Evolutionary conservation across 176 grass and related monocot species (phyloP).

Genomic region (Musa itinerans): DNA sequence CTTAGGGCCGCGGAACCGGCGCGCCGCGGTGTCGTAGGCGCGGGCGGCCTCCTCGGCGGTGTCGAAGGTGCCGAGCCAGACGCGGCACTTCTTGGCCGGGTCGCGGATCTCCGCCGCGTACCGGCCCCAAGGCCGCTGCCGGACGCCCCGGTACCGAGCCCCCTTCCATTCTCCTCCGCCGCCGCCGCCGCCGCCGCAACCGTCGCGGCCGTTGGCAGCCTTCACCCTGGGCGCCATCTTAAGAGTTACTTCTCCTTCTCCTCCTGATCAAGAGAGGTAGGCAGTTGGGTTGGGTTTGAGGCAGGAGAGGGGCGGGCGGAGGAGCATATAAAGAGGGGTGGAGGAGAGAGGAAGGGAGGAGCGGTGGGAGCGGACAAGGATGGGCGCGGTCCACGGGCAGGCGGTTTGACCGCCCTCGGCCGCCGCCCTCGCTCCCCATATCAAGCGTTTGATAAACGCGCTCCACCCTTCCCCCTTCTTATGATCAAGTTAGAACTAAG

Average conservation of each 20-base stretch:
- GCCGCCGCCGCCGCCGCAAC: neutral
- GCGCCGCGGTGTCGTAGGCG: slow-evolving; percentile 75
- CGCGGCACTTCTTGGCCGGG: slow-evolving; percentile 84
- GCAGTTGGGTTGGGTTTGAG: neutral
- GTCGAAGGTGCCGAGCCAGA: slow-evolving; percentile 95
- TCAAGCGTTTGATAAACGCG: neutral
- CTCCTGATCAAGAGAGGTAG: neutral
- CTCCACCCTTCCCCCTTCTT: neutral
- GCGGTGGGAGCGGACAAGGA: neutral
- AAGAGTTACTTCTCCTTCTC: neutral
- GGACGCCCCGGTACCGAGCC: slow-evolving; percentile 1
- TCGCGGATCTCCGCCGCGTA: slow-evolving; percentile 93
- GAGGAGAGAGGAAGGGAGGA: neutral
- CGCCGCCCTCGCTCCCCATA: neutral
- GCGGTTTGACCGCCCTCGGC: slow-evolving; percentile 4
- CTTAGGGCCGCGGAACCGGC: slow-evolving; percentile 73
- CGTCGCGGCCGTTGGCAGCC: neutral
- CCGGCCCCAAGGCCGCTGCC: slow-evolving; percentile 84
- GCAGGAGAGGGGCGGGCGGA: neutral
- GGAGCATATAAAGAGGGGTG: neutral
- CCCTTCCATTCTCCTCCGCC: neutral
- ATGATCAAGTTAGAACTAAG: neutral
- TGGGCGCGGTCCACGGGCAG: neutral
- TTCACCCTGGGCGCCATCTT: neutral
- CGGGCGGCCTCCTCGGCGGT: slow-evolving; percentile 77